Evolutionary conservation across 306 rosid species (phyloP).

Genomic region (Acacia acuminata): DNA sequence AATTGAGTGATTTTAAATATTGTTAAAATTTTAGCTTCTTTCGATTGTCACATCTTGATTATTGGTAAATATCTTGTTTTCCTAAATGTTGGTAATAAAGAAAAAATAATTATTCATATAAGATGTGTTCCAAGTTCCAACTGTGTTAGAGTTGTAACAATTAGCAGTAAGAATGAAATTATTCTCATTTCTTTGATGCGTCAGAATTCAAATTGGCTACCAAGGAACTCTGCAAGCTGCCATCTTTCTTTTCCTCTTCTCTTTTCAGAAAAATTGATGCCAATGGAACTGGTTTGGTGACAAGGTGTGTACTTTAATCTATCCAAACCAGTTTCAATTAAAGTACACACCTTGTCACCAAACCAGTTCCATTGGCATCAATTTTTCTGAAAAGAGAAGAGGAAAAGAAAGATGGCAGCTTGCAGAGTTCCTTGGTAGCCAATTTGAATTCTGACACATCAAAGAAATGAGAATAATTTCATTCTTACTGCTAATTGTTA

Average conservation of each 20-base stretch:
- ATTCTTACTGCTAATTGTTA: too few species aligned
- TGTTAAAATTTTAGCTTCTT: constrained; percentile 24
- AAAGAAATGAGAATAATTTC: too few species aligned
- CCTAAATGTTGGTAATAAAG: constrained; percentile 17
- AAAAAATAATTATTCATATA: constrained; percentile 10
- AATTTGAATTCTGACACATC: too few species aligned
- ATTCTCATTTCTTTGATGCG: too few species aligned
- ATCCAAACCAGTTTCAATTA: too few species aligned
- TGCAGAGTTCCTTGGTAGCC: too few species aligned
- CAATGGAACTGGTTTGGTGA: constrained; percentile 72
- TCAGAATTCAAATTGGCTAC: too few species aligned
- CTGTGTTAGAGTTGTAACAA: constrained; percentile 10
- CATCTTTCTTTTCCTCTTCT: constrained; percentile 72
- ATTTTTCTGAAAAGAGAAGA: too few species aligned
- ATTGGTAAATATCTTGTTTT: constrained; percentile 13
- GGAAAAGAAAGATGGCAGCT: too few species aligned
- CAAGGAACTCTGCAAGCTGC: too few species aligned
- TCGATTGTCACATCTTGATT: constrained; percentile 7
- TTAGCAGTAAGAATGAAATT: constrained; percentile 71
- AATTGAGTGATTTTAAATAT: constrained; percentile 15
- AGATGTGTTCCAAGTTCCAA: constrained; percentile 21
- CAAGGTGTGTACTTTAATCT: constrained; percentile 60
- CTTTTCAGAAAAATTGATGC: constrained; percentile 86
- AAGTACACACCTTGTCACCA: too few species aligned
- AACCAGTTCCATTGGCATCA: too few species aligned